These are phyloP conservation scores for Xenoacremonium recifei DNA, from an alignment of 2,329 filamentous ascomycete species.

Conservation along the genomic window DNA sequence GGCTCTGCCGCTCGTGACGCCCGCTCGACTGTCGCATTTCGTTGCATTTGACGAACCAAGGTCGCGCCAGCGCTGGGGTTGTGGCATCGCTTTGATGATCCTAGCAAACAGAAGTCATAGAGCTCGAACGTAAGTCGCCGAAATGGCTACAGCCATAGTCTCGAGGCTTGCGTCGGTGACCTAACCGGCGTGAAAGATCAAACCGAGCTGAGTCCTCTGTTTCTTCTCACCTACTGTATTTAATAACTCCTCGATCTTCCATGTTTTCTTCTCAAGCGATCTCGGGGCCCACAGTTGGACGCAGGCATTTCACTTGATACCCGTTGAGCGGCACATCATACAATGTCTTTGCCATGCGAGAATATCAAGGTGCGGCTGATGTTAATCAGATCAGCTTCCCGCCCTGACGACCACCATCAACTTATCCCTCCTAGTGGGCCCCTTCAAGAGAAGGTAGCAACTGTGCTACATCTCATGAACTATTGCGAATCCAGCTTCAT, in stretches of 20 bases:
- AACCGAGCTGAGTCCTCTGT: neutral
- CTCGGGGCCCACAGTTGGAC: too few relatives aligned
- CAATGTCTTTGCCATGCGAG: neutral
- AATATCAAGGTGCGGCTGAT: neutral
- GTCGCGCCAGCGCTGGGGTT: neutral
- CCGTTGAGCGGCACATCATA: too few relatives aligned
- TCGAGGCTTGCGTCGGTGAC: too few relatives aligned
- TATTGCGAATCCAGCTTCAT: neutral
- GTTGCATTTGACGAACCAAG: neutral
- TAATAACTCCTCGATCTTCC: too few relatives aligned
- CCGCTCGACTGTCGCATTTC: neutral
- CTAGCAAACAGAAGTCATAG: neutral
- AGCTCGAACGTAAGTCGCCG: neutral
- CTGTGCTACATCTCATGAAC: neutral
- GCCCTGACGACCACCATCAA: neutral
- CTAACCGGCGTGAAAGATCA: too few relatives aligned
- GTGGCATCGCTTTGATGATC: neutral
- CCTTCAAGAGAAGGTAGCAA: neutral
- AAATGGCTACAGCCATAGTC: neutral
- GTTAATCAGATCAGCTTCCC: neutral
- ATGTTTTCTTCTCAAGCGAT: too few relatives aligned
- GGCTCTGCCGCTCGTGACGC: too few relatives aligned
- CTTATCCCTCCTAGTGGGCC: too few relatives aligned
- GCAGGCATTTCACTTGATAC: too few relatives aligned
- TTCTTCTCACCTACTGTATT: neutral